These are phyloP conservation scores for Glycyrrhiza uralensis DNA, from an alignment of 306 rosid genomes.

Conservation along the genomic window DNA sequence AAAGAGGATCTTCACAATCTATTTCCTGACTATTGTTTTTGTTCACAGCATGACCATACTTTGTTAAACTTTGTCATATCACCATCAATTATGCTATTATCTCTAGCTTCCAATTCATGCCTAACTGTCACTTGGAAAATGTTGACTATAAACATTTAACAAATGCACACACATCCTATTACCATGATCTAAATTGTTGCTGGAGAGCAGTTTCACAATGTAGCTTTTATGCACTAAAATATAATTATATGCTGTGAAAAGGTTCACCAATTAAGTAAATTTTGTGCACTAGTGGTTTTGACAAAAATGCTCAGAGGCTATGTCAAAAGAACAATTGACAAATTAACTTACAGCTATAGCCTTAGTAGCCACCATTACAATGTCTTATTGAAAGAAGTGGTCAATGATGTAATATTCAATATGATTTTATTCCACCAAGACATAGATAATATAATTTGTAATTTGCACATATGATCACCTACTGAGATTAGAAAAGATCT, in stretches of 20 bases:
- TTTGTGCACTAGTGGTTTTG: neutral
- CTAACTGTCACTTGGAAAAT: too few relatives aligned
- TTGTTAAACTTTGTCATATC: neutral
- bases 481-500: neutral
- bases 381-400: neutral
- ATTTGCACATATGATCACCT: neutral
- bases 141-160: neutral
- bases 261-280: neutral
- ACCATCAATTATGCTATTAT: neutral
- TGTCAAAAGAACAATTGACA: neutral
- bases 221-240: neutral
- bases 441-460: neutral
- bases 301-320: neutral
- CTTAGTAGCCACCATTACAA: neutral
- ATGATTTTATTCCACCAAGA: neutral
- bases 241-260: neutral
- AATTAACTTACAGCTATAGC: neutral
- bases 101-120: neutral
- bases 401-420: neutral
- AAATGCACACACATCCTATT: neutral
- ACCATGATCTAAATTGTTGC: neutral
- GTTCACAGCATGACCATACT: neutral
- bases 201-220: neutral
- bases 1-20: neutral
- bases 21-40: too few relatives aligned